These are phyloP conservation scores for Phallus indusiatus DNA, from an alignment of 768 basidiomycete genomes.

Conservation along the genomic window DNA sequence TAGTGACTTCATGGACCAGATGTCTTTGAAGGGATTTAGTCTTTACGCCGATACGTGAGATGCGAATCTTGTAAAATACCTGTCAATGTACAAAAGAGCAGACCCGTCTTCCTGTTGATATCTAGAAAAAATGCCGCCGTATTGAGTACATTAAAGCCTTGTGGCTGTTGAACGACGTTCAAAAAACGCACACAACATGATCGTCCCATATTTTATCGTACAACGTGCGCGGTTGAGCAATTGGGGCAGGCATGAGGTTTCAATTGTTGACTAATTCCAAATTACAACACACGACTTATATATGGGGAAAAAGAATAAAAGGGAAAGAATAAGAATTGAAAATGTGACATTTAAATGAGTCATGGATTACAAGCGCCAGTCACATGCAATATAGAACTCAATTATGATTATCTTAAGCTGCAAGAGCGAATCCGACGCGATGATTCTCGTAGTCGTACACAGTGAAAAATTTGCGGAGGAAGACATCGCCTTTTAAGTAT, in stretches of 20 bases:
- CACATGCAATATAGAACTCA: not conserved
- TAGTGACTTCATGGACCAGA: slow-evolving; percentile 83
- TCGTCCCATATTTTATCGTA: slow-evolving; percentile 99
- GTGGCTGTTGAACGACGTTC: not conserved
- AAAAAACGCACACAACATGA: slow-evolving; percentile 69
- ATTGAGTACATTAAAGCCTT: not conserved
- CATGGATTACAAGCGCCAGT: not conserved
- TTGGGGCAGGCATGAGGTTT: slow-evolving; percentile 43
- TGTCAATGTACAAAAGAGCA: slow-evolving; percentile 76
- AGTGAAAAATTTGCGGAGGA: slow-evolving; percentile 87
- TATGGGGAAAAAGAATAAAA: not conserved
- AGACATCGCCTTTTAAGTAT: slow-evolving; percentile 63
- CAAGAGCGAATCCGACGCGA: slow-evolving; percentile 79
- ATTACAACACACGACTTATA: not conserved
- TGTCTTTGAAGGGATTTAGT: not conserved
- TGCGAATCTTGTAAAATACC: slow-evolving; percentile 32
- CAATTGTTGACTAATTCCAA: not conserved
- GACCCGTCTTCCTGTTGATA: slow-evolving; percentile 66
- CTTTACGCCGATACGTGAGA: not conserved
- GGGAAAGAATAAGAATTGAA: not conserved
- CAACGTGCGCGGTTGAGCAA: slow-evolving; percentile 66
- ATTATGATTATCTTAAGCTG: slow-evolving; percentile 11
- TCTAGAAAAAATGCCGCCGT: slow-evolving; percentile 27
- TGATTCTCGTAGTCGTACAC: slow-evolving; percentile 73
- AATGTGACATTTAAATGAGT: not conserved